Evolutionary conservation across 495 filamentous ascomycete genomes (phyloP), one percentile per base, ranked within the genome.

Genomic region (Lasiosphaeria hispida): DNA sequence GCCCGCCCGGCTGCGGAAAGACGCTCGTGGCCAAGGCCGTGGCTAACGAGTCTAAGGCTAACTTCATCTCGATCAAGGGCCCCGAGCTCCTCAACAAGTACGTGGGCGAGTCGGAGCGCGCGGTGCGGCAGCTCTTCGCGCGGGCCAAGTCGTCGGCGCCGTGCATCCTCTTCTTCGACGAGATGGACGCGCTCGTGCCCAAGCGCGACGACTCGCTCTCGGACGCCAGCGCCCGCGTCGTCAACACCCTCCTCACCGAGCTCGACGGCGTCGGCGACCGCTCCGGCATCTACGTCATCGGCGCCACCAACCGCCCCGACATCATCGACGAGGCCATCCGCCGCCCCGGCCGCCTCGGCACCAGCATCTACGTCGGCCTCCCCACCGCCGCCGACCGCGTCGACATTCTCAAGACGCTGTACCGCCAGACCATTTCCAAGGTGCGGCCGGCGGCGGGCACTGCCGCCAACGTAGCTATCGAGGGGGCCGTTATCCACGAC

Each of bases 11-110:
- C 34, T 98, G 94, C 73, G 94, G 94, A 61, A 98, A 98, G 71
- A 98, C 94, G 0, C 83, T 98, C 5, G 85, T 98, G 8, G 94
- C 94, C 50, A 97, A 97, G 73, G 94, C 94, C 14, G 92, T 96
- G 5, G 94, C 94, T 57, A 95, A 96, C 72, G 95, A 97, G 73
- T 91, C 87, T 19, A 87, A 88, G 62, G 94, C 95, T 30, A 97
- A 96, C 72, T 98, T 98, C 80, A 98, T 98, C 73, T 91, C 89
- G 61, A 90, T 98, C 74, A 96, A 96, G 75, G 94, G 94, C 0
- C 93, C 94, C 3, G 92, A 97, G 64, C 78, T 97, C 3, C 82
- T 95, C 41, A 96, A 96, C 75, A 96, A 96, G 73, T 98, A 90
- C 63, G 92, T 98, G 30, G 94, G 94, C 62, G 94, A 98, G 69